Base-by-base conservation (phyloP, 2,329 filamentous ascomycete genomes). In the Diaporthe ampelina region DNA sequence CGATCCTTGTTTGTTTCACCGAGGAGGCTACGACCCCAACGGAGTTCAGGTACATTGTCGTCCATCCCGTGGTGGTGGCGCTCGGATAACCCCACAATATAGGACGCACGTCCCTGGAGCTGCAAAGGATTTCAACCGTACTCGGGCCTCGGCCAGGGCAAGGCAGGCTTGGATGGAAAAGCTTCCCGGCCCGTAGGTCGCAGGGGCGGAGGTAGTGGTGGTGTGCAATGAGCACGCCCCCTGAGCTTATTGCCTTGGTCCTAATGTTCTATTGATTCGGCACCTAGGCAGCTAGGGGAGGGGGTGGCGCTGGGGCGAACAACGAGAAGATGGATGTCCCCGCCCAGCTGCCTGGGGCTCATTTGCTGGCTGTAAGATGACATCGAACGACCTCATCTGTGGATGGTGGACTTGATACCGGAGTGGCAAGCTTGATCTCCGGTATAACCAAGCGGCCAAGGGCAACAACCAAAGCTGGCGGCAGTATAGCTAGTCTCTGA, bases 291-390 rank as follows among this genome's bases (percentile, higher is more conserved):
- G 10, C 48, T 52, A 5, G 48, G 48, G n/a, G 32, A 13, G 29
- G 63, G 45, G 48, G 15, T 21, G 24, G 32, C 29, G 17, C 63
- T n/a, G 45, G 63, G 63, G 29, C 61, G 26, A 24, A 67, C n/a
- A 17, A 32, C 29, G 29, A 32, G 29, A 67, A 52, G n/a, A 21
- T 52, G 19, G 11, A 4, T 13, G 45, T 37, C n/a, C 45, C 45
- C 29, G 29, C 29, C 13, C 10, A 7, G 29, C 21, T 67, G 29
- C 32, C 63, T 11, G 29, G 63, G 29, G 37, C 63, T 67, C 29
- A 67, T 67, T 67, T 67, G 45, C 45, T 67, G 63, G 32, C 21
- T 67, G 21, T 67, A 26, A 67, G 63, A 67, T 67, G 63, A 67
- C 63, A 67, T 67, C 29, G 63, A 67, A 52, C 45, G 61, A 63